phyloP scores from a whole-genome alignment of 2,329 filamentous ascomycete species.

The Venturia aucupariae region DNA sequence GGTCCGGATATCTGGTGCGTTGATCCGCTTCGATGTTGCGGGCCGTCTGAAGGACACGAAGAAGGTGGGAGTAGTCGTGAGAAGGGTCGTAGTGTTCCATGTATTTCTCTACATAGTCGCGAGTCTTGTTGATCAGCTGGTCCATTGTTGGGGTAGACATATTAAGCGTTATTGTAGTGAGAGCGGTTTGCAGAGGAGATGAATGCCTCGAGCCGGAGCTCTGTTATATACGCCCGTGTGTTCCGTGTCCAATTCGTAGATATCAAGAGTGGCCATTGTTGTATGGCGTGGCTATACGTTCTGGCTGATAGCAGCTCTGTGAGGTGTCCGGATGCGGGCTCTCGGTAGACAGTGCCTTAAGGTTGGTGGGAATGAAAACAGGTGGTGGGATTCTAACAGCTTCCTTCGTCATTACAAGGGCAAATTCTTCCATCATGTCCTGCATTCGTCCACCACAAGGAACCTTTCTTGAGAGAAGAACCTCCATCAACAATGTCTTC shows the following conservation, averaged over 20 bases:
- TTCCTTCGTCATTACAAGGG: background rate
- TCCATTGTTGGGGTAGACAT: background rate
- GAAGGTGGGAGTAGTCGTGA: constrained; percentile 80
- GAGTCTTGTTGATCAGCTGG: background rate
- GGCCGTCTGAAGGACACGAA: constrained; percentile 67
- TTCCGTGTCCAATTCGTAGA: no score
- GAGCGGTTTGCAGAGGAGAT: background rate
- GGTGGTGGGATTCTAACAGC: background rate
- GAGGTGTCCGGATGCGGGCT: background rate
- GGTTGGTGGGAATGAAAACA: background rate
- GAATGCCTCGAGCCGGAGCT: background rate
- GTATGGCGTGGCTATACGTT: no score
- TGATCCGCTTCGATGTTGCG: constrained; percentile 52
- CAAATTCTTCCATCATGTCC: background rate
- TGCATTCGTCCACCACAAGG: background rate
- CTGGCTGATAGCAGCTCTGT: background rate
- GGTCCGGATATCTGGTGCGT: constrained; percentile 25
- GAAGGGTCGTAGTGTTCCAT: constrained; percentile 76
- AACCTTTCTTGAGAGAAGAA: background rate
- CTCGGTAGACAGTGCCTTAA: background rate
- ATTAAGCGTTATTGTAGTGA: background rate
- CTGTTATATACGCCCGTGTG: no score
- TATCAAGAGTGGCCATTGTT: no score
- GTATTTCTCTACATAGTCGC: constrained; percentile 35
- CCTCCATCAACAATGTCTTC: background rate